Conservation (phyloP, 1,139 yeast species). For the Suhomyces choctaworum region DNA sequence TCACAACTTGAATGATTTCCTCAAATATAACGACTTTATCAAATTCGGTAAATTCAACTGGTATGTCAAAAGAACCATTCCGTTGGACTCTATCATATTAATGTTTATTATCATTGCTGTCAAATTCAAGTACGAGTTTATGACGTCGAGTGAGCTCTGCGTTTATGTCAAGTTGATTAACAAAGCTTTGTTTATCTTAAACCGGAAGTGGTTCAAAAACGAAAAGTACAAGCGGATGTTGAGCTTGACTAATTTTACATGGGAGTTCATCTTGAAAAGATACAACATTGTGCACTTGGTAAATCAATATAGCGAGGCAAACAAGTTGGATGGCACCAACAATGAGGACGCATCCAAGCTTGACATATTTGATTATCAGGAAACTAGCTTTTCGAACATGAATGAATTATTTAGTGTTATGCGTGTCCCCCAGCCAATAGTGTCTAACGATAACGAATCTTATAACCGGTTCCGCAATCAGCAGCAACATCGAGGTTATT, state of each 20-base stretch:
- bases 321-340: slow-evolving; percentile 13
- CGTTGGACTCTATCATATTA: slow-evolving; percentile 58
- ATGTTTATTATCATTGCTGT: slow-evolving; percentile 53
- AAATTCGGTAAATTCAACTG: slow-evolving; percentile 56
- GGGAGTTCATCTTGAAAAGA: slow-evolving; percentile 46
- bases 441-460: slow-evolving; percentile 10
- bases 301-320: slow-evolving; percentile 28
- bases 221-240: slow-evolving; percentile 50
- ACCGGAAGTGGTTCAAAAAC: slow-evolving; percentile 49
- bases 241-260: slow-evolving; percentile 42
- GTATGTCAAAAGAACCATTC: slow-evolving; percentile 60
- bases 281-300: slow-evolving; percentile 35
- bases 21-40: slow-evolving; percentile 48
- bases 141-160: slow-evolving; percentile 32
- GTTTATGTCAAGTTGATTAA: slow-evolving; percentile 43
- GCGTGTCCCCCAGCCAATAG: slow-evolving; percentile 46
- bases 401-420: slow-evolving; percentile 43
- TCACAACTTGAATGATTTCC: slow-evolving; percentile 56
- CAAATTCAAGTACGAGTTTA: slow-evolving; percentile 50
- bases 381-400: slow-evolving; percentile 41
- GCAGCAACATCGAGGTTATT: background rate
- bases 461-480: background rate
- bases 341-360: slow-evolving; percentile 17
- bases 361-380: slow-evolving; percentile 44
- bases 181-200: slow-evolving; percentile 44